Conservation (phyloP, 2,329 filamentous ascomycete genomes). For the Tolypocladium inflatum region DNA sequence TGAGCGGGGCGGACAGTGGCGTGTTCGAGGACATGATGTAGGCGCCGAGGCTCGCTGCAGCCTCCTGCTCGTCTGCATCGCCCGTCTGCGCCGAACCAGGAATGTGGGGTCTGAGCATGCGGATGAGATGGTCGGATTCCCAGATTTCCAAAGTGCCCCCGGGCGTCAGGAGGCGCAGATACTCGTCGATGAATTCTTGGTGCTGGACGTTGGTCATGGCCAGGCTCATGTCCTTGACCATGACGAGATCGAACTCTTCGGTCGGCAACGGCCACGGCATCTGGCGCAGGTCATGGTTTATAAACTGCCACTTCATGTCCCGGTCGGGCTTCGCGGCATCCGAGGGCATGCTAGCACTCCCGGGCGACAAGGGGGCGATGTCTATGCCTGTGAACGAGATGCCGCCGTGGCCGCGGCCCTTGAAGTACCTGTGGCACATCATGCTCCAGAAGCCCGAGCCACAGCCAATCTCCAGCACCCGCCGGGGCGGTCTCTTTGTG, state of each 20-base stretch:
- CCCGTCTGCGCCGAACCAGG: constrained; percentile 33
- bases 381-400: constrained; percentile 78
- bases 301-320: constrained; percentile 80
- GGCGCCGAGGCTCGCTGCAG: constrained; percentile 62
- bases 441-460: constrained; percentile 85
- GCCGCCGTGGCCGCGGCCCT: constrained; percentile 54
- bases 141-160: constrained; percentile 79
- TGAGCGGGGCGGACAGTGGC: constrained; percentile 70
- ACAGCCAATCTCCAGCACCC: constrained; percentile 79
- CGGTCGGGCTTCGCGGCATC: constrained; percentile 45
- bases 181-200: constrained; percentile 55
- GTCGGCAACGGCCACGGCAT: constrained; percentile 69
- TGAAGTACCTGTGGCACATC: constrained; percentile 75
- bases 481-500: constrained; percentile 57
- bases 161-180: constrained; percentile 63
- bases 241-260: constrained; percentile 77
- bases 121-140: constrained; percentile 79
- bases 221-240: constrained; percentile 75
- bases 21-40: constrained; percentile 79
- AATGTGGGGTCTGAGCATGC: constrained; percentile 73
- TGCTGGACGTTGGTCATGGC: constrained; percentile 51
- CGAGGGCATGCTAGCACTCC: constrained; percentile 18
- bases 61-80: constrained; percentile 47
- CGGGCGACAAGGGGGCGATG: constrained; percentile 58
- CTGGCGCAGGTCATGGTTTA: constrained; percentile 75